Base-by-base conservation (phyloP, 2,329 filamentous ascomycete species). In the Aspergillus aculeatinus region DNA sequence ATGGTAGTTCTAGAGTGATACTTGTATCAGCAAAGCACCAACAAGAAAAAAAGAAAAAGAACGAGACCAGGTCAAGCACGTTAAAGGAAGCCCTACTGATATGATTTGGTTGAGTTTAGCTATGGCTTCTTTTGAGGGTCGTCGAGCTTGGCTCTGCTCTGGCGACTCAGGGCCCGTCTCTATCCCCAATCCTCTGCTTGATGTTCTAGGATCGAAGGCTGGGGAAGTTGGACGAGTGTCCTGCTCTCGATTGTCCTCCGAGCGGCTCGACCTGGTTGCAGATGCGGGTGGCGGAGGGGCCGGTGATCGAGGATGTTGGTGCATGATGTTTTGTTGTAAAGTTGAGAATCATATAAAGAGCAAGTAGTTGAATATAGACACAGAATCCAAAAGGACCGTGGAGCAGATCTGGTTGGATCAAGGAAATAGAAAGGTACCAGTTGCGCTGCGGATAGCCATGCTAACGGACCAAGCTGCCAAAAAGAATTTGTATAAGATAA, bases 101-200 rank as follows among this genome's bases (percentile, higher is more conserved):
- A 97, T 88, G 71, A 98, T 95, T 79, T 96, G 92, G 75, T 96
- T 95, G 67, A 97, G 82, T 80, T 95, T 95, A 77, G 84, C 86
- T 74, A 89, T 79, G 5, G 87, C 86, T 66, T 94, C 90, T 68
- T 82, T 84, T 57, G 84, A 86, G 51, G 85, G 84, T 27, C 81
- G 76, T 48, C 79, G 72, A 49, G 75, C 72, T 51, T 76, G 78
- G 31, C 79, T 77, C 63, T 76, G 71, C 52, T 74, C 73, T 16
- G 72, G 62, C 53, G 76, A 67, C 65, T 80, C 80, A 64, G 80
- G 74, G 57, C 78, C 79, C 31, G 82, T 77, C 57, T 80, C 80
- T 60, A 81, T 82, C 25, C 81, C 82, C 50, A 81, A 76, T 11
- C 80, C 81, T 70, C 79, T 79, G 66, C 82, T 76, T 68, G 81